Conservation (phyloP, 1,284 basidiomycete species). For the Trichosporon ovoides region DNA sequence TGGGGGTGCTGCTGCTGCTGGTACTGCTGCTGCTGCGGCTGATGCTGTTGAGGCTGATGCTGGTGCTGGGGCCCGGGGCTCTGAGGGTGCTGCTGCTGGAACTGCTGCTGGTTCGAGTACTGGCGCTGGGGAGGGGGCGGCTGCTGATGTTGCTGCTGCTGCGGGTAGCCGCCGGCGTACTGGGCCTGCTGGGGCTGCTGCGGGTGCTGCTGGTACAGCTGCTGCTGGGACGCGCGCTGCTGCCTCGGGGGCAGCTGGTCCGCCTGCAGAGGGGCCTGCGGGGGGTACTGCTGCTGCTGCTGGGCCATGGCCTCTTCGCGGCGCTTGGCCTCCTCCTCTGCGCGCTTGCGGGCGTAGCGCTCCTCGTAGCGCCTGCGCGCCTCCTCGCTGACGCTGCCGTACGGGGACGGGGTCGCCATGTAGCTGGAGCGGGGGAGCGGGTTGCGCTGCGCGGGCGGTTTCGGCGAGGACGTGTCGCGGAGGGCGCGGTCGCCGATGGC, state of each 20-base stretch:
- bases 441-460: slow-evolving; percentile 39
- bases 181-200: slow-evolving; percentile 17
- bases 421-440: slow-evolving; percentile 27
- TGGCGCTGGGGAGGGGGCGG: background rate
- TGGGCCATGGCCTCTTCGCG: slow-evolving; percentile 11
- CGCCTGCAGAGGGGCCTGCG: slow-evolving; percentile 6
- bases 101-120: slow-evolving; percentile 11
- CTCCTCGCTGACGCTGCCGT: slow-evolving; percentile 41
- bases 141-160: slow-evolving; percentile 2
- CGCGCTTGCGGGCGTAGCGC: slow-evolving; percentile 40
- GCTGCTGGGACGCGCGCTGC: slow-evolving; percentile 5
- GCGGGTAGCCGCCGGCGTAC: slow-evolving; percentile 10
- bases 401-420: slow-evolving; percentile 39
- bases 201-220: slow-evolving; percentile 9
- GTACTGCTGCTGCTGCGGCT: slow-evolving; percentile 17
- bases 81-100: slow-evolving; percentile 9
- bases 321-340: slow-evolving; percentile 33
- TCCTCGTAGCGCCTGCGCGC: slow-evolving; percentile 46
- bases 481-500: slow-evolving; percentile 47
- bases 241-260: slow-evolving; percentile 4
- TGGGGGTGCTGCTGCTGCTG: slow-evolving; percentile 18
- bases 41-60: slow-evolving; percentile 18
- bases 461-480: slow-evolving; percentile 40
- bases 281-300: slow-evolving; percentile 15
- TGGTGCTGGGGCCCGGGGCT: too few species aligned